A percentile compares a stretch with the other conserved stretches of the same genome.
phyloP scores from a whole-genome alignment of 2,329 filamentous ascomycete genomes.

The Zymoseptoria ardabiliae region DNA sequence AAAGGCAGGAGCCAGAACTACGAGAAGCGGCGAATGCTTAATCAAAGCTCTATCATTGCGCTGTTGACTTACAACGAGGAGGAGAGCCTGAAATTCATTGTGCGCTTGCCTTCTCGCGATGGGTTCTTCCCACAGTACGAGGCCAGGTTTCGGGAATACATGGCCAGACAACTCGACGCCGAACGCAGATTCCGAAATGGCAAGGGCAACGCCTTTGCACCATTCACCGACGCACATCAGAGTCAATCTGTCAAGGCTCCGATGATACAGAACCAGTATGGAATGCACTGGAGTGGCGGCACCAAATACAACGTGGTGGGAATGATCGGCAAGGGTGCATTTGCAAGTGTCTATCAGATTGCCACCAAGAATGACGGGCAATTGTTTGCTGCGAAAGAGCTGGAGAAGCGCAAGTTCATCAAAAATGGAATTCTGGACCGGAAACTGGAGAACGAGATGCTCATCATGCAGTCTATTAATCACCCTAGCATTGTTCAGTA shows the following conservation, averaged over 20 bases:
- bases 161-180: conserved; percentile 35
- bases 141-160: conserved; percentile 62
- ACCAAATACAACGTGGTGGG: conserved; percentile 75
- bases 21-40: conserved; percentile 56
- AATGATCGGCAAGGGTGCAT: conserved; percentile 83
- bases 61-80: conserved; percentile 49
- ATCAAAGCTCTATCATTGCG: conserved; percentile 64
- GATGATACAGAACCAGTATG: conserved; percentile 36
- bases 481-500: conserved; percentile 91
- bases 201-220: conserved; percentile 1
- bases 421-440: conserved; percentile 85
- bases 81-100: conserved; percentile 71
- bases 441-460: conserved; percentile 95
- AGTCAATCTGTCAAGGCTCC: conserved; percentile 17
- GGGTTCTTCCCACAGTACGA: conserved; percentile 61
- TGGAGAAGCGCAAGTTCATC: conserved; percentile 88
- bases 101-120: conserved; percentile 69
- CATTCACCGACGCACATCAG: conserved; percentile 2
- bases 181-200: conserved; percentile 3
- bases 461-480: conserved; percentile 78
- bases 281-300: conserved; percentile 77
- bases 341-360: conserved; percentile 87
- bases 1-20: conserved; percentile 40
- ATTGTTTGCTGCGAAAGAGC: conserved; percentile 85
- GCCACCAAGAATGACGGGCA: conserved; percentile 77